phyloP scores from a whole-genome alignment of 192 early-diverging fungal genomes.

The Gryganskiella cystojenkinii region DNA sequence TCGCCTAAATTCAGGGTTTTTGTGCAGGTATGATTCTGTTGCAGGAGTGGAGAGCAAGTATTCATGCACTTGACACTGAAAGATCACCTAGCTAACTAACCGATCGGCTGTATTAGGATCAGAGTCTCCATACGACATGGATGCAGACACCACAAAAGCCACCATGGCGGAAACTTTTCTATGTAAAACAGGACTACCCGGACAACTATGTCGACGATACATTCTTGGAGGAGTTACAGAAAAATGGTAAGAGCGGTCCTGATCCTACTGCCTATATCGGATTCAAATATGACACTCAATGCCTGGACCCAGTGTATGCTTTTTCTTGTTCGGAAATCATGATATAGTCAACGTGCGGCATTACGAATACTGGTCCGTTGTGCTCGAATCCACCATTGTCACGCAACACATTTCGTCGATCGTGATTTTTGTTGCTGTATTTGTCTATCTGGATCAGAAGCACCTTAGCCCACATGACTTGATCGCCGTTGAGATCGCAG shows the following conservation, averaged over 20 bases:
- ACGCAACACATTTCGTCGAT: conserved; percentile 86
- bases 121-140: too few species aligned
- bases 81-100: too few species aligned
- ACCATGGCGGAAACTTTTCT: conserved; percentile 81
- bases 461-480: conserved; percentile 63
- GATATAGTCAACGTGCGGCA: too few species aligned
- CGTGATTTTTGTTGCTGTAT: conserved; percentile 83
- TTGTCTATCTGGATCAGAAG: conserved; percentile 73
- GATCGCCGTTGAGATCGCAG: conserved; percentile 58
- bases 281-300: neutral
- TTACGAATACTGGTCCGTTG: conserved; percentile 56
- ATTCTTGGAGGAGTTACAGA: conserved; percentile 84
- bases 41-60: too few species aligned
- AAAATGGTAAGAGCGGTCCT: conserved; percentile 67
- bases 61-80: too few species aligned
- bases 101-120: too few species aligned
- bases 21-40: too few species aligned
- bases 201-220: conserved; percentile 90
- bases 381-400: conserved; percentile 73
- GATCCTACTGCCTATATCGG: neutral
- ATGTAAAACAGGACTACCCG: conserved; percentile 84
- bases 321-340: neutral
- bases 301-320: neutral
- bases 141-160: too few species aligned
- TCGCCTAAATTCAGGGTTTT: too few species aligned